Evolutionary conservation across 148 eudicot species (phyloP), one percentile per base, ranked within the genome.

Genomic region (Rhododendron ovatum): DNA sequence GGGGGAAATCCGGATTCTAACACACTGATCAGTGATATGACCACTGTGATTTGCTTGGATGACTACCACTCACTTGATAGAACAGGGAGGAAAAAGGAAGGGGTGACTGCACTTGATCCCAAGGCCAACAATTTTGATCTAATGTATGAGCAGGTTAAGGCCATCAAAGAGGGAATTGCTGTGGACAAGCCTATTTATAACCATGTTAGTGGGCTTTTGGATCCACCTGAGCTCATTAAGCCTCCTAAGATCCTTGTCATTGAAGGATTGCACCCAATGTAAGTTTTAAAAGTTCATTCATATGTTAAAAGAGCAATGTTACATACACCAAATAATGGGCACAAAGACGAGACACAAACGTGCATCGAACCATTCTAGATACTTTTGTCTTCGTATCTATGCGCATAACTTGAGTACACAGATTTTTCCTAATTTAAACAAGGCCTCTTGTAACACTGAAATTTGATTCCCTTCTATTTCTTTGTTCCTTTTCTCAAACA

Each of bases 211-310:
- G 99, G 99, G 2, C 90, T 97, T 84, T 86, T 97, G 78, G 99
- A 97, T 80, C 94, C 99, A 82, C 96, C 99, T 51, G 99, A 97
- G 93, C 88, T 93, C 61, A 97, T 94, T 83, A 91, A 94, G 86
- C 98, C 99, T 28, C 99, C 99, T 47, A 97, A 97, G 95, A 95
- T 97, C 86, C 88, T 97, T 82, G 99, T 97, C 83, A 97, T 97
- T 88, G 99, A 97, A 87, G 99, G 99, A 1, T 90, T 97, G 59
- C 99, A 97, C 88, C 99, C 99, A 88, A 95, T 97, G 99, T 97
- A 85, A 95, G 99, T 93, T 0, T 12, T 2, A 18, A 1, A 28
- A 39, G 30, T 69, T 80, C 37, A 15, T 6, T 11, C 35, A 67
- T 67, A 67, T 26, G 15, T 67, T 67, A 1, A 67, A 67, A 11